A percentile compares a stretch with the other conserved stretches of the same genome.
These are phyloP conservation scores for Cystobasidium sp. DNA, from an alignment of 1,284 basidiomycete species.

Conservation along the genomic window DNA sequence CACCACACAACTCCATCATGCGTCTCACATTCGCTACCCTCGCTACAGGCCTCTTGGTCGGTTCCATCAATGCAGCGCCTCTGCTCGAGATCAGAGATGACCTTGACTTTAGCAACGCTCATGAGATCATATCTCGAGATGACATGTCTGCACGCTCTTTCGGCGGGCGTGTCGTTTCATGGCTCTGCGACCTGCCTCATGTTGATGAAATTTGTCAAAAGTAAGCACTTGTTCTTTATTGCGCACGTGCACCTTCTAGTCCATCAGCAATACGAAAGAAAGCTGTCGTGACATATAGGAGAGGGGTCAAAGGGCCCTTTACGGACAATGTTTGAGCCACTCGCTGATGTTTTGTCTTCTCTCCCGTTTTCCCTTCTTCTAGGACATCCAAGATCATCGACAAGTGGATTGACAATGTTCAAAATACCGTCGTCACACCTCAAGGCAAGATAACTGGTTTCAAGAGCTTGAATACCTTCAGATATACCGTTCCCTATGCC, in stretches of 20 bases:
- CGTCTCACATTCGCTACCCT: neutral
- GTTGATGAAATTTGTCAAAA: conserved; percentile 27
- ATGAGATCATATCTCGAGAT: neutral
- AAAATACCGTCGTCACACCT: conserved; percentile 23
- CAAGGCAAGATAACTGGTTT: conserved; percentile 15
- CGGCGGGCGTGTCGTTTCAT: conserved; percentile 16
- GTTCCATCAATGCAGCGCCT: neutral
- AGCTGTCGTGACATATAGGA: too few species aligned
- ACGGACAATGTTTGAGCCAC: neutral
- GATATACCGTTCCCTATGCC: conserved; percentile 50
- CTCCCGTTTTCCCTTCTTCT: neutral
- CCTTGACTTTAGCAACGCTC: neutral
- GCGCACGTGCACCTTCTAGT: neutral
- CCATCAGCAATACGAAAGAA: neutral
- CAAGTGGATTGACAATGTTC: neutral
- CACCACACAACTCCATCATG: neutral
- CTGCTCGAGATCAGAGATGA: neutral
- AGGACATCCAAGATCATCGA: conserved; percentile 12
- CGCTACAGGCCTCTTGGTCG: neutral
- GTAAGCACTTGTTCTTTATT: neutral
- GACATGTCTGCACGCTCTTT: neutral
- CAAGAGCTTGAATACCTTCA: conserved; percentile 4
- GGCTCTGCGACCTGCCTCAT: conserved; percentile 31
- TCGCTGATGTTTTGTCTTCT: neutral
- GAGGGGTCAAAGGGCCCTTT: too few species aligned